Evolutionary conservation across 805 yeast species (phyloP).

Genomic region (Candida coquimbonensis): DNA sequence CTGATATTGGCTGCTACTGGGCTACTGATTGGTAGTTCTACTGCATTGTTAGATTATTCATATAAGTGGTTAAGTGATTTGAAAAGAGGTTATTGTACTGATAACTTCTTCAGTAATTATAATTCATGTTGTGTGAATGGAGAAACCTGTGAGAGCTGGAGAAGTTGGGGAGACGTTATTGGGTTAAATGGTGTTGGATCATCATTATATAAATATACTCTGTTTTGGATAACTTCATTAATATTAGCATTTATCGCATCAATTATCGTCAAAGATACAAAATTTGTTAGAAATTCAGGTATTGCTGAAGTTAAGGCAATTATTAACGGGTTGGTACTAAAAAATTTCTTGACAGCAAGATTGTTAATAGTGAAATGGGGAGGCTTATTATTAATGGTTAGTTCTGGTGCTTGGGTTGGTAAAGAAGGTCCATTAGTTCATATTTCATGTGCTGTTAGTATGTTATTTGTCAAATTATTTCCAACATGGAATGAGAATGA

Average conservation of each 20-base stretch:
- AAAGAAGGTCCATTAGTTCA: constrained; percentile 86
- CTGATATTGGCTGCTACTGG: constrained; percentile 38
- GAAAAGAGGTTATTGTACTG: constrained; percentile 44
- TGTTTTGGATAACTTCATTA: constrained; percentile 32
- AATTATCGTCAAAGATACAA: constrained; percentile 22
- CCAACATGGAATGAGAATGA: constrained; percentile 35
- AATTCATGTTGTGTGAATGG: constrained; percentile 27
- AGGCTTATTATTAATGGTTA: constrained; percentile 58
- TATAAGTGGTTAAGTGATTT: constrained; percentile 46
- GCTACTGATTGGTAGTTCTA: constrained; percentile 38
- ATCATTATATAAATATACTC: constrained; percentile 26
- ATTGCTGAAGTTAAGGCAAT: constrained; percentile 68
- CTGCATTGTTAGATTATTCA: constrained; percentile 42
- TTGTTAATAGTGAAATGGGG: constrained; percentile 49
- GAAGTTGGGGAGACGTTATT: constrained; percentile 26
- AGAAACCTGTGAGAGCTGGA: constrained; percentile 28
- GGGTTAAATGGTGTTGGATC: constrained; percentile 23
- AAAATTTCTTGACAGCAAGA: constrained; percentile 42
- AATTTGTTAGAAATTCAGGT: constrained; percentile 48
- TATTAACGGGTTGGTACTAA: constrained; percentile 55
- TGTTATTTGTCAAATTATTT: constrained; percentile 28
- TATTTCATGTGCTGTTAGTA: constrained; percentile 56
- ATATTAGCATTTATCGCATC: constrained; percentile 34
- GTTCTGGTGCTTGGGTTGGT: constrained; percentile 79
- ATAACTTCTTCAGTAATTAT: constrained; percentile 22